These are phyloP conservation scores for Cucurbita argyrosperma DNA, from an alignment of 306 rosid species.

Conservation along the genomic window DNA sequence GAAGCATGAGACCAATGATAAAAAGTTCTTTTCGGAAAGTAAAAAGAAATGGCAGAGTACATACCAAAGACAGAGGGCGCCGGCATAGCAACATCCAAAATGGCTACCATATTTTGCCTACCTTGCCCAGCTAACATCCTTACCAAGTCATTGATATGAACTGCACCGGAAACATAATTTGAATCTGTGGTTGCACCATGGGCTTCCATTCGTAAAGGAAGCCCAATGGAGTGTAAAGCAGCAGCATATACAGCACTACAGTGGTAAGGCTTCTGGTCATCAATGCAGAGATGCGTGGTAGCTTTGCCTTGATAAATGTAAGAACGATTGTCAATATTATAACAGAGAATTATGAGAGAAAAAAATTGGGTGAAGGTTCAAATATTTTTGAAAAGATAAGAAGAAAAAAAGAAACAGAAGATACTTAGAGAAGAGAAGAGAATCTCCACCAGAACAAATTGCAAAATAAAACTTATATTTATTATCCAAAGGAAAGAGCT, in stretches of 20 bases:
- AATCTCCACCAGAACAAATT: too few relatives aligned
- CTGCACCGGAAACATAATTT: conserved; percentile 46
- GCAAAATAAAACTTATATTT: too few relatives aligned
- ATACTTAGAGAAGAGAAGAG: too few relatives aligned
- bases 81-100: conserved; percentile 79
- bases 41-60: background rate
- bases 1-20: background rate
- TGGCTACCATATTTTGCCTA: conserved; percentile 64
- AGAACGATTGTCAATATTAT: conserved; percentile 1
- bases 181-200: conserved; percentile 46
- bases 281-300: conserved; percentile 37
- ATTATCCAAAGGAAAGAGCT: too few relatives aligned
- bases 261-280: conserved; percentile 61
- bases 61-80: conserved; percentile 65
- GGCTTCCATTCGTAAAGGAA: conserved; percentile 70
- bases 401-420: too few relatives aligned
- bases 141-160: conserved; percentile 47
- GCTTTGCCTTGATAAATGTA: conserved; percentile 50
- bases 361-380: background rate
- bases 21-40: background rate
- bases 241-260: conserved; percentile 77
- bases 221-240: conserved; percentile 61
- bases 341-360: background rate
- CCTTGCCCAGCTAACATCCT: conserved; percentile 60
- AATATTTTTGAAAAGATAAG: background rate